These are phyloP conservation scores for Boletellus deceptivus DNA, from an alignment of 1,284 basidiomycete species.

Conservation along the genomic window DNA sequence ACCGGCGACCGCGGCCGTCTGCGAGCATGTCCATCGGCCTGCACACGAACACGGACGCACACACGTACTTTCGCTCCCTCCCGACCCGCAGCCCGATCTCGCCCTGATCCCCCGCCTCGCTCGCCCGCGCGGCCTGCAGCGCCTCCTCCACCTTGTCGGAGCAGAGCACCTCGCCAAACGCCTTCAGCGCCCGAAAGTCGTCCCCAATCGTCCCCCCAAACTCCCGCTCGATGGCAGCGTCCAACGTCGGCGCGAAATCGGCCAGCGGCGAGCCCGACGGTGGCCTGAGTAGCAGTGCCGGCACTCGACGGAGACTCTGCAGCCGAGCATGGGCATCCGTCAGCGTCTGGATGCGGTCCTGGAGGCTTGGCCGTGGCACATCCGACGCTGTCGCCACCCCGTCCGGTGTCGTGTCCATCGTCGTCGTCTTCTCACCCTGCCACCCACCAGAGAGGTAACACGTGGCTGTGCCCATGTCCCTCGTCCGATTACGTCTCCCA, in stretches of 20 bases:
- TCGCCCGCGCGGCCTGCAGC: conserved; percentile 47
- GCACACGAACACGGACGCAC: background rate
- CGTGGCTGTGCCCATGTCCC: conserved; percentile 20
- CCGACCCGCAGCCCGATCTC: conserved; percentile 45
- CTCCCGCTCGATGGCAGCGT: conserved; percentile 30
- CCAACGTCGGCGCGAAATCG: conserved; percentile 30
- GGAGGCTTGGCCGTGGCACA: conserved; percentile 25
- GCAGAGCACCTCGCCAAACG: conserved; percentile 44
- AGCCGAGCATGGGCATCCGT: conserved; percentile 45
- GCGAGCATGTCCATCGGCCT: background rate
- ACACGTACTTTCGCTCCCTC: conserved; percentile 49
- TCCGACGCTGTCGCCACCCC: conserved; percentile 2
- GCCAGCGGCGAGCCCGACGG: conserved; percentile 25
- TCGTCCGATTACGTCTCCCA: background rate
- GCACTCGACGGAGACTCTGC: conserved; percentile 44
- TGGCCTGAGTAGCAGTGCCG: conserved; percentile 40
- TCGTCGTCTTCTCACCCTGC: background rate
- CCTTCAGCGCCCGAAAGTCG: conserved; percentile 44
- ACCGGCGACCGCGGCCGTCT: conserved; percentile 56
- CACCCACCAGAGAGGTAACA: background rate
- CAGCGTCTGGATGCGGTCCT: conserved; percentile 46
- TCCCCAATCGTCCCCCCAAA: conserved; percentile 28
- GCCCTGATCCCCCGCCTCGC: conserved; percentile 47
- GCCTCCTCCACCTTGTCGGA: conserved; percentile 54
- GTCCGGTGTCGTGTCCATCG: conserved; percentile 9